phyloP scores from a whole-genome alignment of 495 filamentous ascomycete genomes.

The Tetracladium marchalianum region DNA sequence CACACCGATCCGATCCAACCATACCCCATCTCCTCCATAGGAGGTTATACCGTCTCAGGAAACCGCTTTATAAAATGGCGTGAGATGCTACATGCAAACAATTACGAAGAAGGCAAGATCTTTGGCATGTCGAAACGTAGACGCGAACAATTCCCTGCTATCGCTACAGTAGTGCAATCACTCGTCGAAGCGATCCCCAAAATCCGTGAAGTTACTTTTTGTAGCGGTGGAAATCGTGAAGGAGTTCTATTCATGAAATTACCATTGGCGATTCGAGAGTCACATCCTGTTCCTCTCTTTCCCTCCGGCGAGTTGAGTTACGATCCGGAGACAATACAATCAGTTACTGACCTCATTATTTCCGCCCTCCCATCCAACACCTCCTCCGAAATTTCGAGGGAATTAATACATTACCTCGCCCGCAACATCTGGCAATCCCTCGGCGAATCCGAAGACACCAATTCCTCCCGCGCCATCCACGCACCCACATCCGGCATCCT shows the following conservation, averaged over 20 bases:
- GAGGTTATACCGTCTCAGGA: conserved; percentile 60
- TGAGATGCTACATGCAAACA: conserved; percentile 44
- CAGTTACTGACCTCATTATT: conserved; percentile 36
- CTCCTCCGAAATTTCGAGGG: conserved; percentile 28
- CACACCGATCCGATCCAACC: conserved; percentile 52
- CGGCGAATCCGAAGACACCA: conserved; percentile 34
- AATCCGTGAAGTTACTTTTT: conserved; percentile 69
- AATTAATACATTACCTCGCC: conserved; percentile 31
- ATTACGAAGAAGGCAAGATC: conserved; percentile 45
- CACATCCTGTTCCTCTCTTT: conserved; percentile 49
- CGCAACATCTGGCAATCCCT: conserved; percentile 34
- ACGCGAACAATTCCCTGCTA: conserved; percentile 72
- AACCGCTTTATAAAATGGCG: conserved; percentile 51
- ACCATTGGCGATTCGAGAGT: conserved; percentile 41
- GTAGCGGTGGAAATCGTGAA: conserved; percentile 77
- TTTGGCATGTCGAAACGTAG: conserved; percentile 80
- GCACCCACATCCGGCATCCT: conserved; percentile 60
- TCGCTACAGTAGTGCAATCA: conserved; percentile 65
- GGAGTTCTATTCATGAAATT: conserved; percentile 66
- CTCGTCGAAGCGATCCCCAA: conserved; percentile 57
- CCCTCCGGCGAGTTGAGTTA: conserved; percentile 34
- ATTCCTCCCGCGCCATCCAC: conserved; percentile 61
- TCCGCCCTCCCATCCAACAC: conserved; percentile 40
- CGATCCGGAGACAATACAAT: conserved; percentile 30
- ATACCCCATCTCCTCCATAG: conserved; percentile 81